phyloP scores from a whole-genome alignment of 352 stramenopile species.

The Pythium rishiriense region DNA sequence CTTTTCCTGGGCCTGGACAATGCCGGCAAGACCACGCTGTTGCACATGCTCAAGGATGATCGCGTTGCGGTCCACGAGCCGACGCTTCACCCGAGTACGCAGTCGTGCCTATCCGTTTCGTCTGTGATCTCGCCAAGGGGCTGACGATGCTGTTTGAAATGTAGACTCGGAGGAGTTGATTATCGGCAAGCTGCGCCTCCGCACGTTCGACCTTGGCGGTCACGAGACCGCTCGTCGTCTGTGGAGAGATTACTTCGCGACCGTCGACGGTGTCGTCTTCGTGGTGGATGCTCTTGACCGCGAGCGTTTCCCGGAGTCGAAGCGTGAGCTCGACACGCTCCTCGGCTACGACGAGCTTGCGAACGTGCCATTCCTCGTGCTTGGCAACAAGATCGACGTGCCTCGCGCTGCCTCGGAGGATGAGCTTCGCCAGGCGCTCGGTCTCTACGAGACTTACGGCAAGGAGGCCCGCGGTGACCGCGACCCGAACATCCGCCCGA shows the following conservation, averaged over 20 bases:
- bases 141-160: constrained; percentile 2
- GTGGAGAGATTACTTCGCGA: constrained; percentile 99
- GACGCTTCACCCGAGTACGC: constrained; percentile 94
- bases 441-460: constrained; percentile 98
- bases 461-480: constrained; percentile 94
- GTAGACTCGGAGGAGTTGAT: constrained; percentile 91
- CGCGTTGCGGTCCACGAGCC: constrained; percentile 95
- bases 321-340: constrained; percentile 97
- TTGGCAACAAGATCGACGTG: constrained; percentile 99
- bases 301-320: constrained; percentile 98
- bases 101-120: background rate
- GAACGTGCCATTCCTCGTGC: constrained; percentile 98
- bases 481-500: constrained; percentile 91
- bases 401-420: constrained; percentile 96
- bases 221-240: constrained; percentile 97
- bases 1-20: constrained; percentile 99
- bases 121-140: too few species aligned
- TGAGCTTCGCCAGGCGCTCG: constrained; percentile 95
- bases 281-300: constrained; percentile 98
- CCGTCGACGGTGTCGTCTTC: constrained; percentile 99
- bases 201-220: constrained; percentile 99
- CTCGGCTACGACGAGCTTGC: constrained; percentile 97
- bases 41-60: constrained; percentile 99
- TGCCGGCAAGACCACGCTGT: constrained; percentile 99
- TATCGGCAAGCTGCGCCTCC: constrained; percentile 98